Evolutionary conservation across 2,329 filamentous ascomycete species (phyloP), one percentile per base, ranked within the genome.

Genomic region (Colletotrichum abscissum): DNA sequence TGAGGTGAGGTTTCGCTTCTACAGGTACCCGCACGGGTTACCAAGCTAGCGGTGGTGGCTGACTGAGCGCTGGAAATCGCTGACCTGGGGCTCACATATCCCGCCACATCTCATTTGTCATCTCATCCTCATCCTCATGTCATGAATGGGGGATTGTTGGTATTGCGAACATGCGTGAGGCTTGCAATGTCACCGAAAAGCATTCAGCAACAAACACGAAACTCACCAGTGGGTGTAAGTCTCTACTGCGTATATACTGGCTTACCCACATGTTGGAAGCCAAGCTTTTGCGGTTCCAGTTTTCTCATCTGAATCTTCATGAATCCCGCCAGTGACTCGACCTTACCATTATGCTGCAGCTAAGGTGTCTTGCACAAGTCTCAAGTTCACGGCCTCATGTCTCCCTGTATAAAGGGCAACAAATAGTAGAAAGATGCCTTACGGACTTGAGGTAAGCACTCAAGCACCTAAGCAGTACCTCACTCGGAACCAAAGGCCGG

Each of bases 31-130:
- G 24, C 33, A 54, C 64, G 38, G 28, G 65, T 55, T 38, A 67
- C 64, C n/a, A 63, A 55, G 57, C 42, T 24, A 26, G 49, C 8
- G 26, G 49, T 42, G 49, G 33, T 19, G 62, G 66, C 66, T 69
- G 59, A 69, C 66, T 69, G 66, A 69, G 66, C 66, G 46, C 28
- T 52, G 58, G n/a, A 22, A 52, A 42, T 63, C 8, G 46, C 57
- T 46, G 57, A 42, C 30, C 14, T 28, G 6, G 14, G 38, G 38
- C 16, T 12, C 19, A 2, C 12, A 52, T 14, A 14, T 12, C 24
- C 52, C 26, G 22, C 63, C 22, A 14, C 11, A 19, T 3, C 19
- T 57, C 22, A 57, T 42, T 46, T 46, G 52, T 46, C 52, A 65
- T 57, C 16, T 14, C 38, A 42, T 42, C 38, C 9, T 19, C 16